Conservation (phyloP, 2,329 filamentous ascomycete species). For the Clarireedia hainanense region DNA sequence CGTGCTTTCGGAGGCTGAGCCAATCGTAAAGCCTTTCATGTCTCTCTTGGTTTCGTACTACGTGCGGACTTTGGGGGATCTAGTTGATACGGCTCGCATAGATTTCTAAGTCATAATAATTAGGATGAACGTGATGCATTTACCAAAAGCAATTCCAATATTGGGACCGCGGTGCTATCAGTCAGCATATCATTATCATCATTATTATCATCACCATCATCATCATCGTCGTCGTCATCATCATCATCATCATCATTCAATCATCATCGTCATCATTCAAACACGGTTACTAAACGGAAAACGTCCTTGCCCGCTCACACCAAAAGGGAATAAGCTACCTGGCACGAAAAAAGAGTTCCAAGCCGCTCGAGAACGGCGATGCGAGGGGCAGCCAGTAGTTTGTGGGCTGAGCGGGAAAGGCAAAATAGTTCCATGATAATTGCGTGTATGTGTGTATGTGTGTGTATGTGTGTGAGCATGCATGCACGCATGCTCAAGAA, state of each 20-base stretch:
- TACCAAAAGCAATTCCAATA: background rate
- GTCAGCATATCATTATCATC: no score
- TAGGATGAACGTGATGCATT: background rate
- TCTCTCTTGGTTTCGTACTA: no score
- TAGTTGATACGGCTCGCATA: no score
- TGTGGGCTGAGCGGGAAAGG: background rate
- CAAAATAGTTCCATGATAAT: background rate
- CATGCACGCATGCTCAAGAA: no score
- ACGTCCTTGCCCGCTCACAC: background rate
- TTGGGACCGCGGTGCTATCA: no score
- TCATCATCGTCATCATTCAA: no score
- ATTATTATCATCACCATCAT: background rate
- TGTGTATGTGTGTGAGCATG: background rate
- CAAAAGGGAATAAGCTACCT: no score
- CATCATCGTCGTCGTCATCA: no score
- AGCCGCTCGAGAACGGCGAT: background rate
- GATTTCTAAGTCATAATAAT: background rate
- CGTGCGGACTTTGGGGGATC: no score
- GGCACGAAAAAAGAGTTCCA: background rate
- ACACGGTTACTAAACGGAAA: background rate
- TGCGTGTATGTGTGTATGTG: background rate
- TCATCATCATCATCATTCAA: no score
- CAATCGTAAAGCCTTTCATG: no score
- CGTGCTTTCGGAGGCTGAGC: no score
- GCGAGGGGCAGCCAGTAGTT: background rate